These are phyloP conservation scores for Catenaria anguillulae DNA, from an alignment of 371 early-diverging fungal species.

Conservation along the genomic window DNA sequence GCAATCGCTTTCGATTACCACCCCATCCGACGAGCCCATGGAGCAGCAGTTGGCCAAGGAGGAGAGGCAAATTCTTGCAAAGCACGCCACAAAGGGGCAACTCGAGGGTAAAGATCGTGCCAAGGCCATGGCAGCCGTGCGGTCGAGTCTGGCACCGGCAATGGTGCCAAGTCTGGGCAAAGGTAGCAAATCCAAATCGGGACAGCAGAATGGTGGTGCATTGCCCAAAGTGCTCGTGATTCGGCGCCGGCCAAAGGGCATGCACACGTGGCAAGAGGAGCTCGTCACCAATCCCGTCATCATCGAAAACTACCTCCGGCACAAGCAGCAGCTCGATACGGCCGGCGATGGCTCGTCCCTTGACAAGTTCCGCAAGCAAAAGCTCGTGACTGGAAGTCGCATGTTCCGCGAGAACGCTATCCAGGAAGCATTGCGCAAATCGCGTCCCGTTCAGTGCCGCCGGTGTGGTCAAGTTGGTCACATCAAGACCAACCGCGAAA, in stretches of 20 bases:
- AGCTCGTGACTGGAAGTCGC: not conserved
- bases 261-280: constrained; percentile 57
- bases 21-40: constrained; percentile 8
- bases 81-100: too few species aligned
- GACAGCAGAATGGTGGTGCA: too few species aligned
- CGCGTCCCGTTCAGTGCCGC: constrained; percentile 23
- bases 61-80: too few species aligned
- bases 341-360: constrained; percentile 29
- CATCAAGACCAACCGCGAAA: constrained; percentile 67
- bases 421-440: constrained; percentile 10
- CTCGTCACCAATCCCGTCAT: constrained; percentile 66
- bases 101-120: too few species aligned
- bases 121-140: too few species aligned
- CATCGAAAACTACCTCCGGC: constrained; percentile 73
- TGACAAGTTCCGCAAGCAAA: constrained; percentile 2
- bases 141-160: too few species aligned
- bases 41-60: too few species aligned
- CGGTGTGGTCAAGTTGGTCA: constrained; percentile 74
- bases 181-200: too few species aligned
- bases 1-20: not conserved
- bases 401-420: constrained; percentile 3
- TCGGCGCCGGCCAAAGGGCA: constrained; percentile 40
- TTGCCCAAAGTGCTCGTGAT: not conserved
- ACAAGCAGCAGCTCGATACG: constrained; percentile 30
- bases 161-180: constrained; percentile 14